Evolutionary conservation across 2,329 filamentous ascomycete species (phyloP), one percentile per base, ranked within the genome.

Genomic region (Akanthomyces uredinophilus): DNA sequence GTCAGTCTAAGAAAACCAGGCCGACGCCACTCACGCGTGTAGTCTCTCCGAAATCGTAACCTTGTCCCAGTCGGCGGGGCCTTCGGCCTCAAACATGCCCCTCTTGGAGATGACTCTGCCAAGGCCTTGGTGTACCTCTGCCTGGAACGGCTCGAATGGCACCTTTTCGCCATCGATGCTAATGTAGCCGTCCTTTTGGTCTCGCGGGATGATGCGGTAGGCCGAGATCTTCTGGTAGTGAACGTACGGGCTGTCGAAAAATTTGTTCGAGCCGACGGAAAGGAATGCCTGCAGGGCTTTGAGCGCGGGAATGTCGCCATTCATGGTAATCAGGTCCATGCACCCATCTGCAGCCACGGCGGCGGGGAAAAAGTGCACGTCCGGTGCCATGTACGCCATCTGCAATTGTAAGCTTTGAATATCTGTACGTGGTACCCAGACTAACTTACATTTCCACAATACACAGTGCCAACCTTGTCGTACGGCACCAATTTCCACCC

Each of bases 111-210:
- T 78, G n/a, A 94, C 90, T 4, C 90, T 91, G 1, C 91, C 95
- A 27, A 99, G 79, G 0, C 89, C 90, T 58, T 80, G 83, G 73
- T 97, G 92, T 7, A 97, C 82, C 76, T 99, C 95, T 2, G 88
- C 91, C 78, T 99, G 95, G 72, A 97, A 96, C 0, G 91, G 89
- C 68, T 88, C 88, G 72, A 96, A 98, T 0, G 92, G 90, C 3
- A 96, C 81, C 60, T 84, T 83, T 76, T 99, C 95, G 43, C 95
- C 95, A 70, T 98, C 95, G 66, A 99, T 92, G 72, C 92, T 96
- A 72, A 99, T 96, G 73, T 90, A 95, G 1, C 94, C 94, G 65
- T 87, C 83, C 44, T 84, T 78, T 68, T 87, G 82, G 65, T 88
- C 77, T 59, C 85, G 86, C 0, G 95, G 95, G 4, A 88, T 87